Evolutionary conservation across 495 filamentous ascomycete genomes (phyloP).

Genomic region (Elaphomyces granulatus): DNA sequence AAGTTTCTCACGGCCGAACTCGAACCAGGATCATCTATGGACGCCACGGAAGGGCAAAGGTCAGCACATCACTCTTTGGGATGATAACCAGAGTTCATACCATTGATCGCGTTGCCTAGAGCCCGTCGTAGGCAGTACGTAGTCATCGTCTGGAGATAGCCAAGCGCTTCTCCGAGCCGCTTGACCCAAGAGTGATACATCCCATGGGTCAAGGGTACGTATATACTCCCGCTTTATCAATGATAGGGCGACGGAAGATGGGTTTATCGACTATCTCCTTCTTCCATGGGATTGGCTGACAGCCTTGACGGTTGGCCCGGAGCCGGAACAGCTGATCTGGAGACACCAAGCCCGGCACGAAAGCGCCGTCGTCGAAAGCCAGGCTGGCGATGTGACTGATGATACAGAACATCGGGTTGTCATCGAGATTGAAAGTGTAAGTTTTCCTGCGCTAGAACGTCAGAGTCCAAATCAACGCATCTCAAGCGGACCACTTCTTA

Average conservation of each 20-base stretch:
- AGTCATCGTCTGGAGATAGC: constrained; percentile 7
- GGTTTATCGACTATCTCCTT: constrained; percentile 5
- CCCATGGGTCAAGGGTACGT: background rate
- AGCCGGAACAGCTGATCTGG: constrained; percentile 5
- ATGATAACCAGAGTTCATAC: constrained; percentile 2
- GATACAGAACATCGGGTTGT: too few species aligned
- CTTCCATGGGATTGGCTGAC: too few species aligned
- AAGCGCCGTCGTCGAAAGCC: constrained; percentile 9
- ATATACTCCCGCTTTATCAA: background rate
- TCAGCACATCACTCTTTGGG: background rate
- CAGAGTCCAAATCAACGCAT: background rate
- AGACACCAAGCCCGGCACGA: constrained; percentile 1
- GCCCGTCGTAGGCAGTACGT: constrained; percentile 9
- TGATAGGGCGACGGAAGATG: constrained; percentile 6
- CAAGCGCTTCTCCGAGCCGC: background rate
- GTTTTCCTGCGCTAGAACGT: constrained; percentile 1
- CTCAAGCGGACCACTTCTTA: constrained; percentile 3
- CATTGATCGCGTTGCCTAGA: constrained; percentile 7
- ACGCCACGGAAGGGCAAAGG: background rate
- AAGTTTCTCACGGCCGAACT: constrained; percentile 7
- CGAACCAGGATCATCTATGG: constrained; percentile 8
- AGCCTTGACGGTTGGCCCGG: background rate
- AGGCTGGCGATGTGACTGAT: constrained; percentile 9
- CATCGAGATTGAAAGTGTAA: constrained; percentile 4
- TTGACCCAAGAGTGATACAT: too few species aligned